These are phyloP conservation scores for Dendrobium officinale DNA, from an alignment of 106 monocot species.

Conservation along the genomic window DNA sequence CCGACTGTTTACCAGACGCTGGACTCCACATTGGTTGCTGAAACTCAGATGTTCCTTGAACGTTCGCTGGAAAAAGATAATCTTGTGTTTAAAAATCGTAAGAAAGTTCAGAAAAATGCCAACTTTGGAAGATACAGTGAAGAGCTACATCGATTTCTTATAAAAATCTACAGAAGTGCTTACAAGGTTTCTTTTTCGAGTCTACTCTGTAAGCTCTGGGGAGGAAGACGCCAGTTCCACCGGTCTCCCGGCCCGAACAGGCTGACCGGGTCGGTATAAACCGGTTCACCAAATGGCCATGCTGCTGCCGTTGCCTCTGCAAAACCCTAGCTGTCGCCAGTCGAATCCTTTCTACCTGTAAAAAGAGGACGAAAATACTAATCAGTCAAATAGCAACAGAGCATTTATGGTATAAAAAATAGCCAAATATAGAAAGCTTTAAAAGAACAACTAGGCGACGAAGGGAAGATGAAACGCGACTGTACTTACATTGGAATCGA, in stretches of 20 bases:
- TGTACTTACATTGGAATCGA: background rate
- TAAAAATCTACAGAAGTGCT: background rate
- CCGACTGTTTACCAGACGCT: no score
- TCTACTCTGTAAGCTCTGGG: conserved; percentile 10
- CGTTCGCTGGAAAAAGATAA: background rate
- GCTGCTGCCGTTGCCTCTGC: conserved; percentile 6
- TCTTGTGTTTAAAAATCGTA: background rate
- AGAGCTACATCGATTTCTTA: background rate
- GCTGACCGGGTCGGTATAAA: background rate
- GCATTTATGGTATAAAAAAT: background rate
- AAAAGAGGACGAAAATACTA: background rate
- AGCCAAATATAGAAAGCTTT: background rate
- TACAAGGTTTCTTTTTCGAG: conserved; percentile 1
- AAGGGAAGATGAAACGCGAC: background rate
- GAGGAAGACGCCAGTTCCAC: conserved; percentile 35
- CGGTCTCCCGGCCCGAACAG: background rate
- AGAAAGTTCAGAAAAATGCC: background rate
- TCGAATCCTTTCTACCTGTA: conserved; percentile 7
- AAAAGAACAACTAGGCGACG: background rate
- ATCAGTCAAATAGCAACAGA: background rate
- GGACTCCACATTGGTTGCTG: no score
- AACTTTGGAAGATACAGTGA: background rate
- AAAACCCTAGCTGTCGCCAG: conserved; percentile 7
- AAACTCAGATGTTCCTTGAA: no score
- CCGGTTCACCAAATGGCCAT: background rate